A percentile compares a stretch with the other conserved stretches of the same genome.
These are phyloP conservation scores for Diplodia intermedia DNA, from an alignment of 2,329 filamentous ascomycete species.

Conservation along the genomic window DNA sequence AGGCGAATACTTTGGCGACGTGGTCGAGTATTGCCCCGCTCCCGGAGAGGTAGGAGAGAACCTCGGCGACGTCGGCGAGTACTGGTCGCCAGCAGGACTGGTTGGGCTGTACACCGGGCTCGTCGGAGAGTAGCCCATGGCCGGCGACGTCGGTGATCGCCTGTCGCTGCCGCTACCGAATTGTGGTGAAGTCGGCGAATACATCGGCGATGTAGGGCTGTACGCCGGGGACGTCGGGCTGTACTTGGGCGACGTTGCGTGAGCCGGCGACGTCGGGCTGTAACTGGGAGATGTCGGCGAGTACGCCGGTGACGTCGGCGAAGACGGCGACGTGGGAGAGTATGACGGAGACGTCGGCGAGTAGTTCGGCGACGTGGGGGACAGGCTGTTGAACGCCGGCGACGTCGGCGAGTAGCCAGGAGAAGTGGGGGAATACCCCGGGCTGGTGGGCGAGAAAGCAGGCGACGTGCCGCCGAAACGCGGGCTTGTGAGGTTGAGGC, in stretches of 20 bases:
- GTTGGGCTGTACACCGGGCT: conserved; percentile 63
- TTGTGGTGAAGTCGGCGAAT: conserved; percentile 62
- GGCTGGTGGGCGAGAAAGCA: conserved; percentile 59
- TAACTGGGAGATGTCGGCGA: conserved; percentile 60
- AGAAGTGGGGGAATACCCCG: conserved; percentile 66
- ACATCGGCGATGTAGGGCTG: conserved; percentile 61
- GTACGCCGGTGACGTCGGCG: conserved; percentile 64
- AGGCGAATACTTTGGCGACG: conserved; percentile 56
- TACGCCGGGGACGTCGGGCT: conserved; percentile 66
- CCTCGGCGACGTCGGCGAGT: conserved; percentile 53
- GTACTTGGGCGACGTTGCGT: conserved; percentile 65
- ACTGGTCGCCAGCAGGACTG: conserved; percentile 62
- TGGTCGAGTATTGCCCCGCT: conserved; percentile 46
- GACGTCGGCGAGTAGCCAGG: conserved; percentile 80
- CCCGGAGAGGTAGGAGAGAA: conserved; percentile 47
- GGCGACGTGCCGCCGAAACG: conserved; percentile 46
- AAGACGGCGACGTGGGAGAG: conserved; percentile 72
- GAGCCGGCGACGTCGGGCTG: conserved; percentile 57
- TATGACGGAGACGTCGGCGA: conserved; percentile 70
- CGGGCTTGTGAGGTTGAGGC: conserved; percentile 63
- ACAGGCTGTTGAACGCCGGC: conserved; percentile 58
- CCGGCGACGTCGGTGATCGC: conserved; percentile 61
- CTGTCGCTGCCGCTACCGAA: conserved; percentile 44
- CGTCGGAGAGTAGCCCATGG: conserved; percentile 73
- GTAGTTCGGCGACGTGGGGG: conserved; percentile 64